Evolutionary conservation across 2,329 filamentous ascomycete species (phyloP).

Genomic region (Aspergillus udagawae): DNA sequence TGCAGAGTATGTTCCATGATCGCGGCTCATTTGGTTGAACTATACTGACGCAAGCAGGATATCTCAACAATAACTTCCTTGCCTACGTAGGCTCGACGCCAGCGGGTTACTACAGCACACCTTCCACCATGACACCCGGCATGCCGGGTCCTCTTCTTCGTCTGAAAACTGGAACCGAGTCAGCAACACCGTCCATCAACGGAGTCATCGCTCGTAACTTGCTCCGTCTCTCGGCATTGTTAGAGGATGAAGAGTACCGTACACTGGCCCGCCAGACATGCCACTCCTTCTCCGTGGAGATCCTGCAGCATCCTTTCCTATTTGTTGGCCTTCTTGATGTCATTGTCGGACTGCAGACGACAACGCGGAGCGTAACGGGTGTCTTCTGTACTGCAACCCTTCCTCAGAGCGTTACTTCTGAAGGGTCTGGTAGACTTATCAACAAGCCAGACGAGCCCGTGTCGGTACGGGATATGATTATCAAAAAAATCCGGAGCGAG

Average conservation of each 20-base stretch:
- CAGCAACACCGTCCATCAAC: conserved; percentile 84
- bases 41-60: conserved; percentile 46
- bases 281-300: conserved; percentile 83
- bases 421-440: conserved; percentile 12
- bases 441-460: conserved; percentile 19
- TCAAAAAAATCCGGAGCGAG: conserved; percentile 31
- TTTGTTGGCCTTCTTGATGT: conserved; percentile 76
- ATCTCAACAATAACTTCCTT: conserved; percentile 74
- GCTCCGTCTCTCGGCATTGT: conserved; percentile 69
- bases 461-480: conserved; percentile 26
- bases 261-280: conserved; percentile 68
- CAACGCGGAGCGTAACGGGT: conserved; percentile 58
- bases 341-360: conserved; percentile 71
- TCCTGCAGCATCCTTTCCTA: conserved; percentile 88
- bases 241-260: conserved; percentile 63
- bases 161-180: conserved; percentile 93
- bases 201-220: conserved; percentile 81
- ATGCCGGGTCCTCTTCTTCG: conserved; percentile 64
- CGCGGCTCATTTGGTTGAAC: conserved; percentile 1
- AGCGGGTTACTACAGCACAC: conserved; percentile 41
- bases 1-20: conserved; percentile 61
- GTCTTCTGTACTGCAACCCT: conserved; percentile 42
- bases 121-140: conserved; percentile 54
- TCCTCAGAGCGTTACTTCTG: conserved; percentile 1
- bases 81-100: conserved; percentile 50